Evolutionary conservation across 148 eudicot genomes (phyloP).

Genomic region (Rheum nobile): DNA sequence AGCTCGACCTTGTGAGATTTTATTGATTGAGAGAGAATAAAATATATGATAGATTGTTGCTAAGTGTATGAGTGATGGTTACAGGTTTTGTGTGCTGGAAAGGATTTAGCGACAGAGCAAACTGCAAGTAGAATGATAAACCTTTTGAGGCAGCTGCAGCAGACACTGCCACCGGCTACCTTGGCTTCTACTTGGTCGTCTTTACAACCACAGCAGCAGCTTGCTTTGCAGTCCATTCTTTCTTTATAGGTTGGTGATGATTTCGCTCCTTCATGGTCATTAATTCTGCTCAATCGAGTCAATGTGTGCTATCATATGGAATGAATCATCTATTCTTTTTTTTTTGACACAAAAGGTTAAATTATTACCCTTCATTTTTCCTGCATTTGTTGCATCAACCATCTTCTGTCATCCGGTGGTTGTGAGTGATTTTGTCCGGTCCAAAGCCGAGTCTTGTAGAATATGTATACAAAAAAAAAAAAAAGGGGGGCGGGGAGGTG

Average conservation of each 20-base stretch:
- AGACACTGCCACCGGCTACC: constrained; percentile 36
- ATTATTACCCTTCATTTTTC: not conserved
- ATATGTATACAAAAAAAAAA: not conserved
- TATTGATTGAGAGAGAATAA: too few species aligned
- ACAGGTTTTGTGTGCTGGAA: constrained; percentile 37
- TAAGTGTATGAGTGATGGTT: not conserved
- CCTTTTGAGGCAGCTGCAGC: constrained; percentile 76
- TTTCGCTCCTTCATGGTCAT: not conserved
- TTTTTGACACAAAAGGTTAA: not conserved
- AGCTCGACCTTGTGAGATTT: too few species aligned
- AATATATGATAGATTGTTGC: too few species aligned
- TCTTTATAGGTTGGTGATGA: constrained; percentile 27
- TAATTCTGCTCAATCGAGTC: not conserved
- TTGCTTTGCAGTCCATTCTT: constrained; percentile 71
- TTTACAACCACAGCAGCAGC: constrained; percentile 90
- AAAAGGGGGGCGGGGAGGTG: too few species aligned
- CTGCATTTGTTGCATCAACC: not conserved
- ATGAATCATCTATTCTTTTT: not conserved
- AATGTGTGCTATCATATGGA: not conserved
- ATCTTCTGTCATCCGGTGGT: not conserved
- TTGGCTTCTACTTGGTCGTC: constrained; percentile 74
- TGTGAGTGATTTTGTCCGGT: not conserved
- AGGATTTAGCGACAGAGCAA: constrained; percentile 86
- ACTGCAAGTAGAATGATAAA: constrained; percentile 66
- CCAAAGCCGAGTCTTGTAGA: not conserved